Evolutionary conservation across 345 rosid species (phyloP), one percentile per base, ranked within the genome.

Genomic region (Leavenworthia alabamica): DNA sequence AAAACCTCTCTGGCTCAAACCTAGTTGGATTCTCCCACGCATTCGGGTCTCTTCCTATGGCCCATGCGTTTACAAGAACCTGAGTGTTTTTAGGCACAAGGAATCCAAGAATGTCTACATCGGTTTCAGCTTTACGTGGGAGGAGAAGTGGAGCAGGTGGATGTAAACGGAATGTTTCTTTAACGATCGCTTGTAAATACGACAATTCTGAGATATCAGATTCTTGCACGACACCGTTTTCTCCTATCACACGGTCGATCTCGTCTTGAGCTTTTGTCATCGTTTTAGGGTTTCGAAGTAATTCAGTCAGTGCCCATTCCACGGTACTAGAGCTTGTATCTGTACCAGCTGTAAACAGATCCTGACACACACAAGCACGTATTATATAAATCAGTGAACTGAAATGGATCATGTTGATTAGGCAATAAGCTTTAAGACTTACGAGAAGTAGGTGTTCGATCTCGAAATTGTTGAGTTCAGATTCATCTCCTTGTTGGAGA

Each of bases 101-200:
- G 17, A 56, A 72, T 0, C 77, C 77, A 31, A 40, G 33, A 3
- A 81, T 24, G 12, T 76, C 64, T 0, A 60, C 74, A 4, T 79
- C 74, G 0, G 50, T 19, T 41, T 41, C 56, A 0, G 78, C 60
- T 60, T 42, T 62, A 10, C 71, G 78, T 0, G 83, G 85, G 8
- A 76, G 15, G 8, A 80, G 67, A 24, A 78, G 46, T 0, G 79
- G 85, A 44, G 32, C 77, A 3, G 78, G 4, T 9, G 81, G 85
- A 63, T 81, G 85, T 47, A 81, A 39, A n/a, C 81, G 60, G 11
- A 79, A 42, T 2, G 81, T 68, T 63, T 81, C 83, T n/a, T n/a
- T n/a, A n/a, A n/a, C n/a, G n/a, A n/a, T n/a, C n/a, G n/a, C n/a
- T n/a, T n/a, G n/a, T n/a, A 78, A 22, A 24, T 78, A 81, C 0